Evolutionary conservation across 495 filamentous ascomycete species (phyloP).

Genomic region (Xylaria venustula): DNA sequence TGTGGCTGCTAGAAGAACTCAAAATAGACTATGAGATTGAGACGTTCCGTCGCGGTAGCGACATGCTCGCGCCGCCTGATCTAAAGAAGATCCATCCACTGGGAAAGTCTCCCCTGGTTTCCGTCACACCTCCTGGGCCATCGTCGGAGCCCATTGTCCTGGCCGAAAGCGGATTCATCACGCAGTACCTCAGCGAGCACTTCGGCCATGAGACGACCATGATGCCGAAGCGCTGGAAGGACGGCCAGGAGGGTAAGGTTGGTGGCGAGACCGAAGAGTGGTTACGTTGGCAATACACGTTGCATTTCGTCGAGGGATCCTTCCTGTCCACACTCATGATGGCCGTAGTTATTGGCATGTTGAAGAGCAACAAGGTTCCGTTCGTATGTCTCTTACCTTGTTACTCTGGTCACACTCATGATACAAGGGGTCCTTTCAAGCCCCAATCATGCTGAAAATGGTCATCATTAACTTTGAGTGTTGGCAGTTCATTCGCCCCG

Average conservation of each 20-base stretch:
- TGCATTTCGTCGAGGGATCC: constrained; percentile 73
- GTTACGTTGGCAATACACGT: constrained; percentile 71
- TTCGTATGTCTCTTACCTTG: constrained; percentile 42
- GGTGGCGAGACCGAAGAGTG: constrained; percentile 74
- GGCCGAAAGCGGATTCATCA: constrained; percentile 76
- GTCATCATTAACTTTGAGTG: too few relatives aligned
- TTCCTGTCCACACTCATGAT: constrained; percentile 70
- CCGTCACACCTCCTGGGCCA: constrained; percentile 42
- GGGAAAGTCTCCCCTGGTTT: constrained; percentile 78
- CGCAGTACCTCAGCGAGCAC: constrained; percentile 78
- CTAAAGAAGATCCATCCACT: constrained; percentile 78
- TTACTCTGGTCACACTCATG: too few relatives aligned
- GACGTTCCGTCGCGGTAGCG: constrained; percentile 62
- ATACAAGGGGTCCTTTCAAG: too few relatives aligned
- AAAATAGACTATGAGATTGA: constrained; percentile 74
- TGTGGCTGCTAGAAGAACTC: constrained; percentile 88
- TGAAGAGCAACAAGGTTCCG: constrained; percentile 66
- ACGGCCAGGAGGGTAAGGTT: constrained; percentile 52
- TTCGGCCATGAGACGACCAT: constrained; percentile 54
- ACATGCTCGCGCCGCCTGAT: constrained; percentile 64
- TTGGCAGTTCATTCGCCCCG: constrained; percentile 65
- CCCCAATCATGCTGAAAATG: too few relatives aligned
- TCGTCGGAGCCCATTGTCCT: constrained; percentile 58
- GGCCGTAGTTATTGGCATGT: constrained; percentile 20
- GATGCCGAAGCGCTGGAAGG: constrained; percentile 61